These are phyloP conservation scores for Cryptomeria japonica DNA, from an alignment of 75 land plant genomes.

Conservation along the genomic window DNA sequence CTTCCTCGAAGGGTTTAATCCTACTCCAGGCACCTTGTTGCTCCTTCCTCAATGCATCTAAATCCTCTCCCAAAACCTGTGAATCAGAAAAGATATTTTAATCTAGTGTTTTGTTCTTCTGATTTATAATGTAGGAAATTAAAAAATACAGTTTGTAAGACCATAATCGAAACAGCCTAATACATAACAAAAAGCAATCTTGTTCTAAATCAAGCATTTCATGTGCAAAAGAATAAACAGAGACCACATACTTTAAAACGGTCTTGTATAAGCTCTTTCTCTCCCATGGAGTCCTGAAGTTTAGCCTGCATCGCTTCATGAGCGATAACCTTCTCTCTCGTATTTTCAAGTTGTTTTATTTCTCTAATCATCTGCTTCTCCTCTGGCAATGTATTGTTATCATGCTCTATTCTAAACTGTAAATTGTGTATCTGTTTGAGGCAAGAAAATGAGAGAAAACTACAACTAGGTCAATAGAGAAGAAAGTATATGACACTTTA, in stretches of 20 bases:
- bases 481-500: neutral
- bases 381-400: slow-evolving; percentile 73
- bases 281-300: slow-evolving; percentile 60
- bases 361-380: slow-evolving; percentile 89
- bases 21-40: slow-evolving; percentile 27
- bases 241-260: slow-evolving; percentile 48
- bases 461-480: neutral
- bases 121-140: neutral
- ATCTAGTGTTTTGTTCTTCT: neutral
- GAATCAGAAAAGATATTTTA: neutral
- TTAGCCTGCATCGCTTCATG: slow-evolving; percentile 60
- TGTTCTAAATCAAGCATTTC: neutral
- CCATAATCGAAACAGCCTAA: neutral
- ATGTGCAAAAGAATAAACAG: neutral
- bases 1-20: slow-evolving; percentile 44
- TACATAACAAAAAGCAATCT: neutral
- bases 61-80: slow-evolving; percentile 61
- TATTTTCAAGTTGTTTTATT: slow-evolving; percentile 73
- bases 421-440: slow-evolving; percentile 56
- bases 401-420: slow-evolving; percentile 79
- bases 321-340: slow-evolving; percentile 76
- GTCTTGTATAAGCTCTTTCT: slow-evolving; percentile 66
- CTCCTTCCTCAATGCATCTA: slow-evolving; percentile 65
- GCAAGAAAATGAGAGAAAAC: neutral
- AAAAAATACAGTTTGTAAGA: too few species aligned